Evolutionary conservation across 345 rosid genomes (phyloP).

Genomic region (Heritiera littoralis): DNA sequence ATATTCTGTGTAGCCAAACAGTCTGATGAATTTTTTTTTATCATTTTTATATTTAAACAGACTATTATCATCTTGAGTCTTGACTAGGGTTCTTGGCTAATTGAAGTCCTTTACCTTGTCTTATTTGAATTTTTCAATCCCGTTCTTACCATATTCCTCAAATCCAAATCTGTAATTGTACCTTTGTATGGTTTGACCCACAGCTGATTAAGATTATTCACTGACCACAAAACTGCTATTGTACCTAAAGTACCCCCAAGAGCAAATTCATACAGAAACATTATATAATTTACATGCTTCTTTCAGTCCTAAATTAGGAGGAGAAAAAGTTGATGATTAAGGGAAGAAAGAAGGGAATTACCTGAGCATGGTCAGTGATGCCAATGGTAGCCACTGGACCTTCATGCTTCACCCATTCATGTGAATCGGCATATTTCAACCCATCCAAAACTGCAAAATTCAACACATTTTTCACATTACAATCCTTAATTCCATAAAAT

Average conservation of each 20-base stretch:
- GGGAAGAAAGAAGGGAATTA: constrained; percentile 17
- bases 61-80: background rate
- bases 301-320: background rate
- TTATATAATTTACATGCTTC: background rate
- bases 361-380: constrained; percentile 98
- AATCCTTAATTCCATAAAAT: constrained; percentile 6
- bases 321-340: background rate
- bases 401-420: constrained; percentile 96
- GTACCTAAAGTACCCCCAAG: background rate
- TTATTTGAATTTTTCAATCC: background rate
- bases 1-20: background rate
- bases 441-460: constrained; percentile 75
- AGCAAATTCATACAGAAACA: background rate
- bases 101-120: background rate
- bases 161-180: background rate
- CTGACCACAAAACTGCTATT: background rate
- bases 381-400: constrained; percentile 84
- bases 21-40: background rate
- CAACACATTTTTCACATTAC: background rate
- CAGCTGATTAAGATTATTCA: background rate
- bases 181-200: background rate
- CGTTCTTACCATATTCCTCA: background rate
- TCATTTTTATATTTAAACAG: background rate
- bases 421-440: constrained; percentile 84
- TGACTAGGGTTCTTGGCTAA: background rate